These are phyloP conservation scores for Mortierella sp. DNA, from an alignment of 371 early-diverging fungal genomes.

Conservation along the genomic window DNA sequence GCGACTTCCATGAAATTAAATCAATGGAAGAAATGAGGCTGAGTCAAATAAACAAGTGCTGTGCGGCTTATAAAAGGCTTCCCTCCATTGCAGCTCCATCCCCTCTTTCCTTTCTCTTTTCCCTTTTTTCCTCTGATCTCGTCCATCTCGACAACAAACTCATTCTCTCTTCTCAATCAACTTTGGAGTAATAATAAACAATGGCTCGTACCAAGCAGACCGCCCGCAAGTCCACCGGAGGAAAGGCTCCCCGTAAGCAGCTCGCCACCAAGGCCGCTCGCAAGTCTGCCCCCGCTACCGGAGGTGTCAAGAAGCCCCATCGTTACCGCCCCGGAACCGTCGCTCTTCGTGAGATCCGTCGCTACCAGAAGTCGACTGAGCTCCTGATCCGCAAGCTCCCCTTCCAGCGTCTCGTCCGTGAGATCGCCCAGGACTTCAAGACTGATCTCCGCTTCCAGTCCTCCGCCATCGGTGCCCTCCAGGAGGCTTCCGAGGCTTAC, in stretches of 20 bases:
- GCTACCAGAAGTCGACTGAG: too few species aligned
- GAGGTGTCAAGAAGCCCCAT: too few species aligned
- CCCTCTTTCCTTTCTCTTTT: not conserved
- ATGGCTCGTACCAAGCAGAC: slow-evolving; percentile 94
- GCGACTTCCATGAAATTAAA: not conserved
- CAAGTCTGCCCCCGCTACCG: slow-evolving; percentile 80
- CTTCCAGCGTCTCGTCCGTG: slow-evolving; percentile 89
- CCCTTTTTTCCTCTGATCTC: slow-evolving; percentile 1
- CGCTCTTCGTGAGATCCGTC: too few species aligned
- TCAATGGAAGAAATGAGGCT: too few species aligned
- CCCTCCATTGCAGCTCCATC: not conserved
- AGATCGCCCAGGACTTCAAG: slow-evolving; percentile 97
- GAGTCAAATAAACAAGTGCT: not conserved
- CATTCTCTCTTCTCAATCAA: slow-evolving; percentile 1
- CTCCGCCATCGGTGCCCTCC: slow-evolving; percentile 95
- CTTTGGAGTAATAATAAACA: slow-evolving; percentile 33
- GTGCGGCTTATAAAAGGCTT: too few species aligned
- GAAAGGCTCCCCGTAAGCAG: slow-evolving; percentile 96
- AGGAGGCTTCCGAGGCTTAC: slow-evolving; percentile 99
- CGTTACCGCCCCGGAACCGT: too few species aligned
- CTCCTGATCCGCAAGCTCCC: too few species aligned
- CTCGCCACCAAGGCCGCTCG: slow-evolving; percentile 90
- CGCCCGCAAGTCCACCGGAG: slow-evolving; percentile 99
- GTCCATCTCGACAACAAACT: not conserved
- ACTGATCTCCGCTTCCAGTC: slow-evolving; percentile 97